phyloP scores from a whole-genome alignment of 78 protist genomes.

The Dictyostelium intermedium region DNA sequence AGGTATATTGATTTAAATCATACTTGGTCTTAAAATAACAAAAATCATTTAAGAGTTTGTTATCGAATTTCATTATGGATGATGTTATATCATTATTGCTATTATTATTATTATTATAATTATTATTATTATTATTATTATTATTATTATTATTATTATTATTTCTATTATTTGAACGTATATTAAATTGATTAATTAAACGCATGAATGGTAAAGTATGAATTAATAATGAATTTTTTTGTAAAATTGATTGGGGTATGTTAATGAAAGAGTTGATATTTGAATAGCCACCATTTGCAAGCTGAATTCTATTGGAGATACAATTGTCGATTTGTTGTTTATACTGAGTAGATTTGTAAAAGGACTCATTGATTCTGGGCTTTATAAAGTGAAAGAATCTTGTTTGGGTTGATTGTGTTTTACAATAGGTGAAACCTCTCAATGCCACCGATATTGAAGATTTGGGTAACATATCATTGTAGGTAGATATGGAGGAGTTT shows the following conservation, averaged over 20 bases:
- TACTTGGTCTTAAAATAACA: background rate
- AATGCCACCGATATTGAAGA: constrained; percentile 31
- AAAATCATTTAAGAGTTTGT: background rate
- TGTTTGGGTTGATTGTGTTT: background rate
- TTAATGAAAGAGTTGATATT: background rate
- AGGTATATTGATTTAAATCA: background rate
- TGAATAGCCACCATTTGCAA: background rate
- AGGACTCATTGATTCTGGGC: background rate
- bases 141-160: background rate
- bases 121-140: background rate
- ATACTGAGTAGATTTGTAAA: background rate
- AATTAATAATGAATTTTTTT: background rate
- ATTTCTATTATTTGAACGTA: background rate
- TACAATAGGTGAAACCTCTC: constrained; percentile 46
- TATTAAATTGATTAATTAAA: background rate
- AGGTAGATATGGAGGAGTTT: background rate
- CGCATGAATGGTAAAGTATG: constrained; percentile 18
- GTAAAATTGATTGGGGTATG: constrained; percentile 3
- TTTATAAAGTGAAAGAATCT: constrained; percentile 28
- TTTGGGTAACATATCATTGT: constrained; percentile 7
- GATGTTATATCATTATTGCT: background rate
- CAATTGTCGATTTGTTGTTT: background rate
- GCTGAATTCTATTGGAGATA: background rate
- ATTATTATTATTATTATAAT: background rate
- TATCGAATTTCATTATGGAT: background rate